Evolutionary conservation across 352 stramenopile genomes (phyloP).

Genomic region (Globisporangium orthogonon): DNA sequence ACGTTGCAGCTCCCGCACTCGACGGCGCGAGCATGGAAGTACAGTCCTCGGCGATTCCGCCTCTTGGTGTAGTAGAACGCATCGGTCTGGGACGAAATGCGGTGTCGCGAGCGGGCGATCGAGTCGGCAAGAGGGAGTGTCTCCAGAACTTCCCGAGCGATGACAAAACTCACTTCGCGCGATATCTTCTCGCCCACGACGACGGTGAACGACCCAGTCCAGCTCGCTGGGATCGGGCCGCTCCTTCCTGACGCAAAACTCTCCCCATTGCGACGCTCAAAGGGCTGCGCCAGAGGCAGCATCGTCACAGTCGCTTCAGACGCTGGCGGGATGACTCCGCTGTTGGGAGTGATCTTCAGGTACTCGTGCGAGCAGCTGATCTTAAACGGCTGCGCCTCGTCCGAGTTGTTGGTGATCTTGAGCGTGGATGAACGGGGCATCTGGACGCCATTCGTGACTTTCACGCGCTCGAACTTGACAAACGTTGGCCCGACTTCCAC

Average conservation of each 20-base stretch:
- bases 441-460: conserved; percentile 18
- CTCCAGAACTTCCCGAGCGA: conserved; percentile 30
- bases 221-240: conserved; percentile 25
- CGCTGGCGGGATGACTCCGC: conserved; percentile 36
- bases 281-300: conserved; percentile 46
- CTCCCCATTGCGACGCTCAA: conserved; percentile 14
- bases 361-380: conserved; percentile 50
- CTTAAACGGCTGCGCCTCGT: conserved; percentile 38
- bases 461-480: conserved; percentile 40
- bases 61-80: conserved; percentile 86
- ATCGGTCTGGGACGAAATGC: conserved; percentile 66
- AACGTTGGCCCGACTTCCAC: conserved; percentile 58
- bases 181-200: conserved; percentile 34
- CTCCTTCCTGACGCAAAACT: conserved; percentile 2
- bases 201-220: conserved; percentile 60
- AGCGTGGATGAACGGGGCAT: conserved; percentile 23
- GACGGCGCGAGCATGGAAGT: conserved; percentile 81
- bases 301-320: conserved; percentile 40
- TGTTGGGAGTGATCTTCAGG: conserved; percentile 34
- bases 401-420: conserved; percentile 55
- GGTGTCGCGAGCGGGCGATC: conserved; percentile 50
- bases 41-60: conserved; percentile 60
- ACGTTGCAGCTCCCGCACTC: conserved; percentile 73
- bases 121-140: conserved; percentile 51
- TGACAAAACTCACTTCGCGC: conserved; percentile 68